A percentile compares a stretch with the other conserved stretches of the same genome.
Evolutionary conservation across 768 basidiomycete species (phyloP).

Genomic region (Pleurotus ostreatus): DNA sequence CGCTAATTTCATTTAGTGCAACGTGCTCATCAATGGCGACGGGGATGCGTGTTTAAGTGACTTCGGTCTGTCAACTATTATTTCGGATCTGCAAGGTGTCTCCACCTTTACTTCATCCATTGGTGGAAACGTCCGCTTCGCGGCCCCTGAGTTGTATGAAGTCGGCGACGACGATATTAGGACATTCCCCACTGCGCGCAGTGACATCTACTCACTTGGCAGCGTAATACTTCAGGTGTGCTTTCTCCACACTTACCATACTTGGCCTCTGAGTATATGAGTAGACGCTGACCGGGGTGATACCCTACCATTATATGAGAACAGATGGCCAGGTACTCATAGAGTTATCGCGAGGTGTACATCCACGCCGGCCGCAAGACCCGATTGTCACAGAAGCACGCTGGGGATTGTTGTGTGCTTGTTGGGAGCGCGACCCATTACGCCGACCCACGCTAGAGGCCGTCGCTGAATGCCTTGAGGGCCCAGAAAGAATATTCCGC

Average conservation of each 20-base stretch:
- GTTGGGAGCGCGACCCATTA: not conserved
- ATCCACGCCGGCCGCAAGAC: not conserved
- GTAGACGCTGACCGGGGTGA: not conserved
- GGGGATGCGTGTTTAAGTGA: conserved; percentile 5
- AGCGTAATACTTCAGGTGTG: conserved; percentile 1
- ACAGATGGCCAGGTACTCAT: conserved; percentile 6
- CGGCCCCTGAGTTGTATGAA: conserved; percentile 3
- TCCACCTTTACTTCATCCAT: not conserved
- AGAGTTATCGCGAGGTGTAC: not conserved
- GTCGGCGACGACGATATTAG: not conserved
- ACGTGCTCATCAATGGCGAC: not conserved
- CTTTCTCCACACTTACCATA: not conserved
- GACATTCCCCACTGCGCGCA: not conserved
- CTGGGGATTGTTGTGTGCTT: not conserved
- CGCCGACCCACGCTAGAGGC: not conserved
- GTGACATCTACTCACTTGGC: conserved; percentile 4
- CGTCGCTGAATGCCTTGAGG: not conserved
- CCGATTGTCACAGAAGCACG: not conserved
- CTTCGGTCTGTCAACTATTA: conserved; percentile 5
- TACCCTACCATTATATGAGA: conserved; percentile 7
- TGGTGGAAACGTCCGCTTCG: conserved; percentile 2
- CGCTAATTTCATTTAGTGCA: not conserved
- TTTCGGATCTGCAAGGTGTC: not conserved
- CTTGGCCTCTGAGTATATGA: not conserved
- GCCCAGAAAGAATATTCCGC: not conserved